Evolutionary conservation across 148 eudicot genomes (phyloP).

Genomic region (Rhododendron ferrugineum): DNA sequence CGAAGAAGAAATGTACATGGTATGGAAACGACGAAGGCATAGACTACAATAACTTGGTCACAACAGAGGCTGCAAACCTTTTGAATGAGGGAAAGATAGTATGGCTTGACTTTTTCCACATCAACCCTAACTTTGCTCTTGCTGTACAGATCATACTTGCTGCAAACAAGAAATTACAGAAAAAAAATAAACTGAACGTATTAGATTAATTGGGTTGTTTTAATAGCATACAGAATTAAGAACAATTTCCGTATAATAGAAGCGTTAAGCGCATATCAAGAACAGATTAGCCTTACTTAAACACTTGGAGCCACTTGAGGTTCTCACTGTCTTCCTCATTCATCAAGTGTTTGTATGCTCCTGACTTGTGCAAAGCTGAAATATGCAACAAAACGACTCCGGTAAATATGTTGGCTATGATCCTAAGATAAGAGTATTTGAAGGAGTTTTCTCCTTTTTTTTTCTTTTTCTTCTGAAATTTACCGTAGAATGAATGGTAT

Average conservation of each 20-base stretch:
- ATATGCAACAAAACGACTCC: neutral
- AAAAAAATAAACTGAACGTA: neutral
- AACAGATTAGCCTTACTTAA: constrained; percentile 28
- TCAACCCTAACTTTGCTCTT: constrained; percentile 51
- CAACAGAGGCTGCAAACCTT: constrained; percentile 25
- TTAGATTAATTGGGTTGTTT: neutral
- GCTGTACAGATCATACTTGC: constrained; percentile 61
- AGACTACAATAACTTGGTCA: neutral
- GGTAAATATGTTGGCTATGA: neutral
- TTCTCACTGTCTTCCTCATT: constrained; percentile 46
- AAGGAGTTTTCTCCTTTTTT: neutral
- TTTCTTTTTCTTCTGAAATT: neutral
- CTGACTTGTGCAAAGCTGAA: constrained; percentile 45
- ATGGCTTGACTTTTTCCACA: constrained; percentile 52
- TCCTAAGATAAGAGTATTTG: neutral
- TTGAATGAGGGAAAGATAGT: constrained; percentile 43
- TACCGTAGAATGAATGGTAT: constrained; percentile 54
- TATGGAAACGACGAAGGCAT: neutral
- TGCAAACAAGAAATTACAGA: constrained; percentile 6
- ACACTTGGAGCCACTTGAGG: constrained; percentile 50
- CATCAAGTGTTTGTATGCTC: constrained; percentile 50
- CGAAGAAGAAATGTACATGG: neutral
- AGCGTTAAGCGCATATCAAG: neutral
- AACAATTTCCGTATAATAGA: neutral
- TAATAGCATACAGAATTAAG: neutral